Evolutionary conservation across 169 alveolate genomes (phyloP), one percentile per base, ranked within the genome.

Genomic region (Babesia ovis): DNA sequence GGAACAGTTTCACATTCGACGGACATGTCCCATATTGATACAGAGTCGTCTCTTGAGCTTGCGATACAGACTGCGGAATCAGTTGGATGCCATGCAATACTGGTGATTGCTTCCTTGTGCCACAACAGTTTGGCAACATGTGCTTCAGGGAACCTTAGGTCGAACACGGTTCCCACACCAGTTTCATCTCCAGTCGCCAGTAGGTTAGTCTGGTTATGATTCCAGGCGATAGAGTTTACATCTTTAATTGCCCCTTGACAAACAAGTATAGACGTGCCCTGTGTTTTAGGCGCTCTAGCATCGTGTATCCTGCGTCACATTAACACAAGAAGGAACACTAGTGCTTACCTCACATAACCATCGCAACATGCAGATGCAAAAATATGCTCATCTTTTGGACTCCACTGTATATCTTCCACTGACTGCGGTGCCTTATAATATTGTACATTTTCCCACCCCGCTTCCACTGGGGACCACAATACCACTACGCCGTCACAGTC

Each of bases 21-120:
- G 3, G 93, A 89, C 35, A 83, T 67, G 61, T 89, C 93, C 93
- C 93, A 89, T 16, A 89, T 64, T n/a, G 91, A 75, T 18, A 85
- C 70, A 5, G 90, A 84, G 69, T 85, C 85, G 48, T 89, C 93
- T 55, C 86, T 67, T 14, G 91, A 76, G 41, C 89, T 62, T 23
- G 80, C 84, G 32, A 84, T 57, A 23, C 87, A 69, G 3, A 89
- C 93, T 43, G 86, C 79, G 4, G 91, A 53, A 73, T 89, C 93
- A 14, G 68, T 77, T 5, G 71, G 85, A 54, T 89, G 81, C 93
- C 93, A 89, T 8, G 84, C 81, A 42, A 89, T 58, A 22, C 89
- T 74, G n/a, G 89, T 68, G 37, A 89, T 89, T 4, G 89, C 60
- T 43, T 81, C 53, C 8, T 81, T 81, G 68, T 81, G 89, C 89